Evolutionary conservation across 495 filamentous ascomycete species (phyloP).

Genomic region (Amphirosellinia nigrospora): DNA sequence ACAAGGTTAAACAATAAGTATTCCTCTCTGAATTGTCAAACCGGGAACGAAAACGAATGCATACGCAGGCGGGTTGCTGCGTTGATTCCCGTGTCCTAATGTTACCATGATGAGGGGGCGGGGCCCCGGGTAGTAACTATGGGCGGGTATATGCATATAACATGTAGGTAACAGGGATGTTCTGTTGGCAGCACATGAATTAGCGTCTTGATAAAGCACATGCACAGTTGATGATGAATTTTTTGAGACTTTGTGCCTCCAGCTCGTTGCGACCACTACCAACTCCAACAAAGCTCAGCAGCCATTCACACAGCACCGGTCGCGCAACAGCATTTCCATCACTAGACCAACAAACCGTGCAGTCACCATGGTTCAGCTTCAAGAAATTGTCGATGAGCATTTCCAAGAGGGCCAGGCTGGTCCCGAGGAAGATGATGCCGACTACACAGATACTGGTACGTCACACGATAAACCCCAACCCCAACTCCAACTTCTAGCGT

Average conservation of each 20-base stretch:
- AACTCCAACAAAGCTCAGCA: not conserved
- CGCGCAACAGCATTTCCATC: not conserved
- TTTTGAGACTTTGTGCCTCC: slow-evolving; percentile 17
- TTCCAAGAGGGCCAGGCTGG: slow-evolving; percentile 78
- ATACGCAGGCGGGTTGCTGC: not conserved
- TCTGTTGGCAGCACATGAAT: not conserved
- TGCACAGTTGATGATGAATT: slow-evolving; percentile 19
- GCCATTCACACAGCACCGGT: not conserved
- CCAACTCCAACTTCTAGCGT: too few species aligned
- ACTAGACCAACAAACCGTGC: not conserved
- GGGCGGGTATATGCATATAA: not conserved
- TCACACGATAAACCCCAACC: slow-evolving; percentile 18
- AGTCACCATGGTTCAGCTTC: slow-evolving; percentile 85
- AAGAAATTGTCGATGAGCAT: slow-evolving; percentile 94
- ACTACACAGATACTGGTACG: slow-evolving; percentile 89
- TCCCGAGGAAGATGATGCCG: slow-evolving; percentile 78
- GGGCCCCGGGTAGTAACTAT: too few species aligned
- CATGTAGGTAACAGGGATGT: not conserved
- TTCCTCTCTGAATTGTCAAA: not conserved
- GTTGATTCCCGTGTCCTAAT: not conserved
- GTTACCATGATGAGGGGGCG: too few species aligned
- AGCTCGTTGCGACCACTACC: not conserved
- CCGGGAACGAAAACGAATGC: not conserved
- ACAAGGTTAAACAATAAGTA: too few species aligned
- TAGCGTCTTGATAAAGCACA: not conserved